These are phyloP conservation scores for Botrytis pseudocinerea DNA, from an alignment of 2,329 filamentous ascomycete species.

Conservation along the genomic window DNA sequence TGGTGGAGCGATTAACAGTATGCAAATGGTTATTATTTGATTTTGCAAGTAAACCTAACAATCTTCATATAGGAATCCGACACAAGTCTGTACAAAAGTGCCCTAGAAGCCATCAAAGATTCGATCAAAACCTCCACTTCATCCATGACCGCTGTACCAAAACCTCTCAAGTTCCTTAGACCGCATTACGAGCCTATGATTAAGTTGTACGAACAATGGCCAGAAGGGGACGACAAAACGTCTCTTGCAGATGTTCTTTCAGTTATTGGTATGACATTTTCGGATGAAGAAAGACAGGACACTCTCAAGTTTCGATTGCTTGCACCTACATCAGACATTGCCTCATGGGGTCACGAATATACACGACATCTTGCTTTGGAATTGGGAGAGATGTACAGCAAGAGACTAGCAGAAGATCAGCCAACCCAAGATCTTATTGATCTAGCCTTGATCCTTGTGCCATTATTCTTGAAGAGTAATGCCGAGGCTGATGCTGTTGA, in stretches of 20 bases:
- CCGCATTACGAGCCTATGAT: slow-evolving; percentile 92
- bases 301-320: slow-evolving; percentile 94
- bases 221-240: slow-evolving; percentile 79
- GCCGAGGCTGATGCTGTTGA: slow-evolving; percentile 98
- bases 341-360: slow-evolving; percentile 98
- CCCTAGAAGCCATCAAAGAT: slow-evolving; percentile 94
- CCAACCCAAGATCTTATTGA: slow-evolving; percentile 81
- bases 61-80: slow-evolving; percentile 71
- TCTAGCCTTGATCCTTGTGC: slow-evolving; percentile 80
- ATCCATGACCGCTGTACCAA: slow-evolving; percentile 98
- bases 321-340: slow-evolving; percentile 86
- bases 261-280: slow-evolving; percentile 98
- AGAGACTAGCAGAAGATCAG: slow-evolving; percentile 82
- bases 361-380: slow-evolving; percentile 92
- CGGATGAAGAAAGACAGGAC: slow-evolving; percentile 92
- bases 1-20: slow-evolving; percentile 92
- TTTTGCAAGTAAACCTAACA: slow-evolving; percentile 25
- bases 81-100: slow-evolving; percentile 82
- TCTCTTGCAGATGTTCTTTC: slow-evolving; percentile 92
- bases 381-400: slow-evolving; percentile 91
- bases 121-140: slow-evolving; percentile 99
- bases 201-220: slow-evolving; percentile 88
- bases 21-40: slow-evolving; percentile 32
- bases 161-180: slow-evolving; percentile 95
- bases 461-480: slow-evolving; percentile 95